Conservation (phyloP, 1,284 basidiomycete species). For the Ceratobasidium papillatum region DNA sequence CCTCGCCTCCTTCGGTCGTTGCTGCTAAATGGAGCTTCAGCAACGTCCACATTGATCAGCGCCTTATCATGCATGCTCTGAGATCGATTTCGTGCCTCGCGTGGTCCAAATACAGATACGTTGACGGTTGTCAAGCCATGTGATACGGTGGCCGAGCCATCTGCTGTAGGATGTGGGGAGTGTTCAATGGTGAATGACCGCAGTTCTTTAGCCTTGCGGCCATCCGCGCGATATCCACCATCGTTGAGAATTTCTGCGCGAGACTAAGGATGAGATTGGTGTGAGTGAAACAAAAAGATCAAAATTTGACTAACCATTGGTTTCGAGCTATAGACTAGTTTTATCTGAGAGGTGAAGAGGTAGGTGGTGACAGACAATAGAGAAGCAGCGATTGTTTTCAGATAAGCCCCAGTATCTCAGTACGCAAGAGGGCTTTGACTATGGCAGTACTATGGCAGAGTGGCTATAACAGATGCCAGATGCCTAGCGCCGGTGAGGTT, state of each 20-base stretch:
- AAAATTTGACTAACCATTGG: neutral
- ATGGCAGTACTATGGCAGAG: no score
- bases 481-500: no score
- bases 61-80: conserved; percentile 84
- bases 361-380: no score
- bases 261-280: conserved; percentile 56
- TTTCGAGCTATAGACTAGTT: neutral
- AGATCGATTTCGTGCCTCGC: conserved; percentile 82
- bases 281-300: neutral
- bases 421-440: no score
- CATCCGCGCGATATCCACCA: conserved; percentile 89
- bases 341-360: no score
- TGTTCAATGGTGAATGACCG: conserved; percentile 84
- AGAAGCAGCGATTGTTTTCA: no score
- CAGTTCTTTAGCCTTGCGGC: conserved; percentile 88
- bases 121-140: conserved; percentile 92
- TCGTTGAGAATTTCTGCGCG: conserved; percentile 90
- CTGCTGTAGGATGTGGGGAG: conserved; percentile 76
- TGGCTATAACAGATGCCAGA: no score
- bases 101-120: conserved; percentile 89
- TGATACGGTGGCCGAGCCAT: conserved; percentile 83
- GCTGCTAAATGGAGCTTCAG: conserved; percentile 85
- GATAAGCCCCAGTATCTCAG: no score
- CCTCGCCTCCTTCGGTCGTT: conserved; percentile 78
- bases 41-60: conserved; percentile 85